A percentile compares a stretch with the other conserved stretches of the same genome.
Conservation (phyloP, 164 flowering plant species). For the Macadamia integrifolia region DNA sequence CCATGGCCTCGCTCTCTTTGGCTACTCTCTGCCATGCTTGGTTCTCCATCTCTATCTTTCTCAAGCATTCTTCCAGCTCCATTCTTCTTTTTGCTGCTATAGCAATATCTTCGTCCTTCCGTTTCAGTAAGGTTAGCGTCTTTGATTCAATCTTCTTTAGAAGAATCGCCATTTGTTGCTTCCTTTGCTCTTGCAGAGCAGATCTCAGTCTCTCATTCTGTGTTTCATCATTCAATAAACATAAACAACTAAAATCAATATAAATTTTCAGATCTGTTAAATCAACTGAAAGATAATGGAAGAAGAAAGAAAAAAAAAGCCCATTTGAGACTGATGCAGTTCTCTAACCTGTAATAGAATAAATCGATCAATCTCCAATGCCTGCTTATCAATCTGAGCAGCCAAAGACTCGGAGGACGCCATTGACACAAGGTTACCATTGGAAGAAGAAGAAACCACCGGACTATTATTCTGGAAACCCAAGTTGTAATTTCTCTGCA, state of each 20-base stretch:
- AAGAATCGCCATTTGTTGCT: constrained; percentile 19
- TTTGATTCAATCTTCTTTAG: constrained; percentile 27
- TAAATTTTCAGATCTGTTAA: background rate
- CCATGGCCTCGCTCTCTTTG: constrained; percentile 52
- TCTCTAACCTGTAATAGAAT: constrained; percentile 42
- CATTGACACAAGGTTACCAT: constrained; percentile 16
- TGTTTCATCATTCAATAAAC: background rate
- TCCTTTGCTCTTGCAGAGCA: constrained; percentile 36
- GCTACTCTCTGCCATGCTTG: constrained; percentile 66
- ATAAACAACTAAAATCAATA: background rate
- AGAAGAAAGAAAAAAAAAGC: background rate
- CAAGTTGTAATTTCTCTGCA: constrained; percentile 3
- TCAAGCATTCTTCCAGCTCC: constrained; percentile 32
- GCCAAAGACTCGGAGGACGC: constrained; percentile 19
- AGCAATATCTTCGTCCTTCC: constrained; percentile 37
- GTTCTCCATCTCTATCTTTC: constrained; percentile 28
- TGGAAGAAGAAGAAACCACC: background rate
- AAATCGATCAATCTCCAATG: constrained; percentile 37
- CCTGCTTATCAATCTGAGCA: constrained; percentile 32
- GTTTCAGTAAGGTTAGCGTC: constrained; percentile 17
- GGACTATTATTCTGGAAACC: constrained; percentile 5
- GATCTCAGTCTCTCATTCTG: constrained; percentile 48
- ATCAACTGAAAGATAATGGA: background rate
- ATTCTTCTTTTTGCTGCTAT: constrained; percentile 22
- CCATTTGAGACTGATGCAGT: background rate